phyloP scores from a whole-genome alignment of 2,329 filamentous ascomycete genomes.

The Penicillium occitanis region DNA sequence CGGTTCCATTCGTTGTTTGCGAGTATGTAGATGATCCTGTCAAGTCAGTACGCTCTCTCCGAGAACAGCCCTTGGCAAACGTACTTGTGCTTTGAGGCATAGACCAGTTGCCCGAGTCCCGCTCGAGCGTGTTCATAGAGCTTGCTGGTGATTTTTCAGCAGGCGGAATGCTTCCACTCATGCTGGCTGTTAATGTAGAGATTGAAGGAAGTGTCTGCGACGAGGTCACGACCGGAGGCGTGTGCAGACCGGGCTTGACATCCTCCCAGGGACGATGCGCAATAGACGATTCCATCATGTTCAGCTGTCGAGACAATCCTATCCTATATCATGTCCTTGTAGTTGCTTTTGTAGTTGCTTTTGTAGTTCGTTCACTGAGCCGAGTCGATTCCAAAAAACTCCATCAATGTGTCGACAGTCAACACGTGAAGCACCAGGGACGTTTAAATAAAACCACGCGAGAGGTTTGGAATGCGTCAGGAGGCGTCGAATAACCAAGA shows the following conservation, averaged over 20 bases:
- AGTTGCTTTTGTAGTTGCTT: too few relatives aligned
- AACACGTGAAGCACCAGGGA: conserved; percentile 10
- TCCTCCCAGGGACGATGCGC: conserved; percentile 49
- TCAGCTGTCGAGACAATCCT: not conserved
- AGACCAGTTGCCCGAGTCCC: conserved; percentile 61
- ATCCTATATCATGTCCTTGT: conserved; percentile 10
- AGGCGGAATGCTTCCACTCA: conserved; percentile 33
- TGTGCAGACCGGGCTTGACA: conserved; percentile 36
- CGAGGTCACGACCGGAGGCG: conserved; percentile 32
- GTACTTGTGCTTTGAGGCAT: conserved; percentile 59
- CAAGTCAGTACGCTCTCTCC: conserved; percentile 27
- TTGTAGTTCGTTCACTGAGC: not conserved
- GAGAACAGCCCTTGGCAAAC: conserved; percentile 23
- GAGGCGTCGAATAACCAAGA: conserved; percentile 9
- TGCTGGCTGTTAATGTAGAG: conserved; percentile 48
- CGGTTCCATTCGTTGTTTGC: conserved; percentile 46
- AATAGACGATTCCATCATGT: conserved; percentile 42
- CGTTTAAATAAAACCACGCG: conserved; percentile 16
- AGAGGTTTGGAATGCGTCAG: conserved; percentile 12
- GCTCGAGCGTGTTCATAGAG: conserved; percentile 49
- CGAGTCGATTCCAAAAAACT: conserved; percentile 3
- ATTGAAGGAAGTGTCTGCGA: conserved; percentile 49
- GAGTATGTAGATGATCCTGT: conserved; percentile 52
- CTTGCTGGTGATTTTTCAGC: conserved; percentile 45
- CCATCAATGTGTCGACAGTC: not conserved